A percentile compares a stretch with the other conserved stretches of the same genome.
Conservation (phyloP, 371 early-diverging fungal species). For the Rhizopus stolonifer region DNA sequence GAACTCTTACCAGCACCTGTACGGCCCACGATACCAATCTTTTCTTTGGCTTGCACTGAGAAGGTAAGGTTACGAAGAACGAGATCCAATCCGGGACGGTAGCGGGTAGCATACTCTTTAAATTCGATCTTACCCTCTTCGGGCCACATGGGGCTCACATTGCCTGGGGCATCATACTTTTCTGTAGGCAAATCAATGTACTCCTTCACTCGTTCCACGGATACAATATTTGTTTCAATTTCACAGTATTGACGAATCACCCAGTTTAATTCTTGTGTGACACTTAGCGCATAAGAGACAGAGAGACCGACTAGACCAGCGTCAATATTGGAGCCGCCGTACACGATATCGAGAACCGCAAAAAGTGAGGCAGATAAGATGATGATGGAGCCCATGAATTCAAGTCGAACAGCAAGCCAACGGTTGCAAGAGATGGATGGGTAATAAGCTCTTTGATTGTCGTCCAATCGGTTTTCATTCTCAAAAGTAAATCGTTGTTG, state of each 20-base stretch:
- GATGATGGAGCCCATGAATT: conserved; percentile 68
- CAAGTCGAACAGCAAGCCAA: conserved; percentile 93
- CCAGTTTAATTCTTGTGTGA: conserved; percentile 87
- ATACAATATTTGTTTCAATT: conserved; percentile 71
- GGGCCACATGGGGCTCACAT: conserved; percentile 52
- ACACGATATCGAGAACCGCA: conserved; percentile 57
- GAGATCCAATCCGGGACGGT: conserved; percentile 69
- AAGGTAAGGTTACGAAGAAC: conserved; percentile 70
- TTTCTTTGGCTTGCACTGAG: conserved; percentile 65
- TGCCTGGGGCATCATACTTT: conserved; percentile 60
- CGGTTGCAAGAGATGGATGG: conserved; percentile 81
- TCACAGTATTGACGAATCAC: conserved; percentile 65
- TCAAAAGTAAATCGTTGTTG: conserved; percentile 68
- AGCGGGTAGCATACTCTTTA: conserved; percentile 64
- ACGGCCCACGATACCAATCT: conserved; percentile 89
- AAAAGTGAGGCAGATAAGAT: conserved; percentile 66
- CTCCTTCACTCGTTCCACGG: conserved; percentile 87
- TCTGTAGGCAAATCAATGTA: conserved; percentile 84
- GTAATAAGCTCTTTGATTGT: conserved; percentile 79
- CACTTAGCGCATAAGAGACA: conserved; percentile 82
- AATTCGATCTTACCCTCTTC: conserved; percentile 68
- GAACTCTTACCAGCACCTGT: conserved; percentile 96
- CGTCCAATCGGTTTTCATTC: conserved; percentile 76
- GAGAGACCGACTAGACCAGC: conserved; percentile 84
- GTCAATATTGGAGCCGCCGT: conserved; percentile 49